A percentile compares a stretch with the other conserved stretches of the same genome.
Evolutionary conservation across 2,329 filamentous ascomycete genomes (phyloP).

Genomic region (Cladosporium sp.): DNA sequence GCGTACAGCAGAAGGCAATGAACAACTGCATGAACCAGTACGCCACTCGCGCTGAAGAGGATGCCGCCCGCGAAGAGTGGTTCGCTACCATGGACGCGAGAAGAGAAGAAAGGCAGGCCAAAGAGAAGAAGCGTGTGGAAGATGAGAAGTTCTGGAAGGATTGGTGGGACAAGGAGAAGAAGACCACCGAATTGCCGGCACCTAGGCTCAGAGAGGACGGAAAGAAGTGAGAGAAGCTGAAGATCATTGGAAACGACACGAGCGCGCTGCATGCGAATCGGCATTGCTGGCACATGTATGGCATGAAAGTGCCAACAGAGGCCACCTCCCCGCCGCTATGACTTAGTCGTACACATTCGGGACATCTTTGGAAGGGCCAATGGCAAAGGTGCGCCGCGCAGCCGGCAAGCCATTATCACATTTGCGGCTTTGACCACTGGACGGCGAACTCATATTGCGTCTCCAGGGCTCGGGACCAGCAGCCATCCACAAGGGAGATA

Average conservation of each 20-base stretch:
- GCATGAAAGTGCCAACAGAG: too few species aligned
- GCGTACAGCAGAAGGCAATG: constrained; percentile 75
- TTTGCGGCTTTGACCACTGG: not conserved
- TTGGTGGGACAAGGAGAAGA: constrained; percentile 45
- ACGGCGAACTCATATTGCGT: not conserved
- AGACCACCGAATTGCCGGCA: constrained; percentile 18
- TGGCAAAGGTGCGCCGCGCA: too few species aligned
- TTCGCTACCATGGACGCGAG: constrained; percentile 73
- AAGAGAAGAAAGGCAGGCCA: constrained; percentile 60
- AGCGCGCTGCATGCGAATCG: too few species aligned
- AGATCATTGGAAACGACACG: not conserved
- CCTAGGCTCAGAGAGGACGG: not conserved
- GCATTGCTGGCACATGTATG: not conserved
- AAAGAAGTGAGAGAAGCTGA: constrained; percentile 5
- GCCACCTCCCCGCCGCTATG: too few species aligned
- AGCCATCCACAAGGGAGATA: not conserved
- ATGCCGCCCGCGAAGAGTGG: constrained; percentile 90
- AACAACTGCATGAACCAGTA: constrained; percentile 88
- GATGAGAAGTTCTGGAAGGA: constrained; percentile 46
- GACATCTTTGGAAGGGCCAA: too few species aligned
- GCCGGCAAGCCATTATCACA: not conserved
- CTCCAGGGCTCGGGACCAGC: too few species aligned
- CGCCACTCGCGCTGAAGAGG: constrained; percentile 79
- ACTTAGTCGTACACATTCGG: too few species aligned
- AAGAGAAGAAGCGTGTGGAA: constrained; percentile 40